Percentiles rank a stretch among this genome's conserved stretches.
These are phyloP conservation scores for Cicer cuneatum DNA, from an alignment of 306 rosid genomes.

Conservation along the genomic window DNA sequence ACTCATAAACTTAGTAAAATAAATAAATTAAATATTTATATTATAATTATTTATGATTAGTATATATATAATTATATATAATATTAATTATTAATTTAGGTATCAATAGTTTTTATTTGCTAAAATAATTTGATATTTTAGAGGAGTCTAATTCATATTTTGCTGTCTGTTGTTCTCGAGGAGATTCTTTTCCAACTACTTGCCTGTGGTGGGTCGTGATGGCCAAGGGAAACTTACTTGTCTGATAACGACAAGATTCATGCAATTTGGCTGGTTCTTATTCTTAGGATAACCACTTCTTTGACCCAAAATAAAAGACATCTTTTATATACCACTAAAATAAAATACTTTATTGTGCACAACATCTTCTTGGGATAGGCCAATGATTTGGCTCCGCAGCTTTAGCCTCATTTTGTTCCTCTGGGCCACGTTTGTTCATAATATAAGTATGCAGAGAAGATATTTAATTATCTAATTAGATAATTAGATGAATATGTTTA, in stretches of 20 bases:
- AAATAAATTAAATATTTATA: too few species aligned
- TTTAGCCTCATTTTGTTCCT: constrained; percentile 7
- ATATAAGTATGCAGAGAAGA: too few species aligned
- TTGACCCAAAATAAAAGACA: neutral
- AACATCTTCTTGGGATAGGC: constrained; percentile 44
- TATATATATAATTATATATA: too few species aligned
- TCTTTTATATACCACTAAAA: neutral
- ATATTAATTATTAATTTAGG: too few species aligned
- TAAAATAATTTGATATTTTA: too few species aligned
- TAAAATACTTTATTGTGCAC: neutral
- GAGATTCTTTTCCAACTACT: constrained; percentile 35
- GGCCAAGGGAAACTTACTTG: neutral
- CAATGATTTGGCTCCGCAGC: constrained; percentile 34
- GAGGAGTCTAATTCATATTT: too few species aligned
- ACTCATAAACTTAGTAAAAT: too few species aligned
- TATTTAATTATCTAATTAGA: too few species aligned
- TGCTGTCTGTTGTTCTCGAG: neutral
- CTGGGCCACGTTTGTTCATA: neutral
- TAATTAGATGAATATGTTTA: too few species aligned
- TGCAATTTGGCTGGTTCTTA: constrained; percentile 1
- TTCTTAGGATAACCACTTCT: neutral
- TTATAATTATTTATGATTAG: too few species aligned
- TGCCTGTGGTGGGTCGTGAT: constrained; percentile 19
- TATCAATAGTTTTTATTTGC: too few species aligned
- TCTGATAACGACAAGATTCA: neutral